Evolutionary conservation across 805 yeast genomes (phyloP).

Genomic region (Torulaspora quercuum): DNA sequence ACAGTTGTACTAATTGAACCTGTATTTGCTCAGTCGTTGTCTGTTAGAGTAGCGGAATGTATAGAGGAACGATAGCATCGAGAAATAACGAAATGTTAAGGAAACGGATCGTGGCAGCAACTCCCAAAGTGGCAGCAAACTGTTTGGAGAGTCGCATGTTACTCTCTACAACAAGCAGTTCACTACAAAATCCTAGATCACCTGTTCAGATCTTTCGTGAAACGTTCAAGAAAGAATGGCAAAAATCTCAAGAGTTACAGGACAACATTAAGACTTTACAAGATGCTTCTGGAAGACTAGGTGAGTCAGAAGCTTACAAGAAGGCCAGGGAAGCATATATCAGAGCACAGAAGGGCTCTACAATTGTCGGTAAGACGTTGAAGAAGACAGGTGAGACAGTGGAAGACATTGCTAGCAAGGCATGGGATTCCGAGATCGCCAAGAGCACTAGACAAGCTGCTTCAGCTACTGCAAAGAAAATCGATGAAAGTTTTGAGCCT

Average conservation of each 20-base stretch:
- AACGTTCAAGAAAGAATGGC: constrained; percentile 87
- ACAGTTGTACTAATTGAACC: too few species aligned
- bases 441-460: constrained; percentile 84
- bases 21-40: too few species aligned
- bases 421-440: constrained; percentile 96
- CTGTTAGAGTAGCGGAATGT: too few species aligned
- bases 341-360: constrained; percentile 68
- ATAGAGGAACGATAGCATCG: constrained; percentile 6
- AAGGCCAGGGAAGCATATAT: constrained; percentile 90
- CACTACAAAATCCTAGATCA: constrained; percentile 38
- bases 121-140: background rate
- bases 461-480: constrained; percentile 73
- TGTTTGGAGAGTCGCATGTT: constrained; percentile 5
- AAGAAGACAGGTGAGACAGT: constrained; percentile 91
- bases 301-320: constrained; percentile 91
- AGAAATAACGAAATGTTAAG: constrained; percentile 1
- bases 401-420: constrained; percentile 82
- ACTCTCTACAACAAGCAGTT: constrained; percentile 18
- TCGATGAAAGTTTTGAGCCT: constrained; percentile 88
- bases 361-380: constrained; percentile 69
- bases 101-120: background rate
- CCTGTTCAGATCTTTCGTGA: constrained; percentile 92
- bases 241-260: constrained; percentile 83
- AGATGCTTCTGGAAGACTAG: constrained; percentile 91
- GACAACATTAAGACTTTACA: constrained; percentile 90